Evolutionary conservation across 306 rosid genomes (phyloP), one percentile per base, ranked within the genome.

Genomic region (Lotus japonicus): DNA sequence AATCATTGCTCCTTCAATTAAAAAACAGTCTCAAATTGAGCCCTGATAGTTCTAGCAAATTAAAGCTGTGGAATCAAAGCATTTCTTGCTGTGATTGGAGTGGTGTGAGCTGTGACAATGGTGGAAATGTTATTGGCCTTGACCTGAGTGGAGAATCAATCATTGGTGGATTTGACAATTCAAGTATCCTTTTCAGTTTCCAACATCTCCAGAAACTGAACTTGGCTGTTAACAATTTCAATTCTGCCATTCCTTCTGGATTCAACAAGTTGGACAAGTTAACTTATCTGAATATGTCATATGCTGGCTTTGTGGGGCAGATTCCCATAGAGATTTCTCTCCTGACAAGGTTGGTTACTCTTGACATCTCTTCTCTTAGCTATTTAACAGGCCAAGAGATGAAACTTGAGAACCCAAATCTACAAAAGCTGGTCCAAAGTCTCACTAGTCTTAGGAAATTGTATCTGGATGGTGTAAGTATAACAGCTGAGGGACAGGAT

Each of bases 381-480:
- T 58, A 11, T 28, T 16, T 60, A 18, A 6, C 26, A 9, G 66
- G 73, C 5, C 49, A 36, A 9, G 50, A 8, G 5, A 16, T 76
- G 59, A 76, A 58, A 31, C 79, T 82, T 36, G 81, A 74, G 66
- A 79, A 39, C 2, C 83, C 80, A 65, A 64, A 21, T 71, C 33
- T 85, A 0, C 26, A 1, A 2, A 28, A 11, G 35, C 41, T 84
- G 33, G 56, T 84, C 9, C 78, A 58, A 6, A 78, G 80, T 39
- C 75, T 91, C 48, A 33, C 58, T 0, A 17, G 70, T 12, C 70
- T 88, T 19, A n/a, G 4, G 9, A 71, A 78, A 39, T 49, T 88
- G n/a, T n/a, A 41, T 79, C 64, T 91, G 0, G 87, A 91, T 73
- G 86, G 89, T 56, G 79, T 82, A 2, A 17, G 0, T 4, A 63